Evolutionary conservation across 2,329 filamentous ascomycete species (phyloP), one percentile per base, ranked within the genome.

Genomic region (Trichophyton equinum): DNA sequence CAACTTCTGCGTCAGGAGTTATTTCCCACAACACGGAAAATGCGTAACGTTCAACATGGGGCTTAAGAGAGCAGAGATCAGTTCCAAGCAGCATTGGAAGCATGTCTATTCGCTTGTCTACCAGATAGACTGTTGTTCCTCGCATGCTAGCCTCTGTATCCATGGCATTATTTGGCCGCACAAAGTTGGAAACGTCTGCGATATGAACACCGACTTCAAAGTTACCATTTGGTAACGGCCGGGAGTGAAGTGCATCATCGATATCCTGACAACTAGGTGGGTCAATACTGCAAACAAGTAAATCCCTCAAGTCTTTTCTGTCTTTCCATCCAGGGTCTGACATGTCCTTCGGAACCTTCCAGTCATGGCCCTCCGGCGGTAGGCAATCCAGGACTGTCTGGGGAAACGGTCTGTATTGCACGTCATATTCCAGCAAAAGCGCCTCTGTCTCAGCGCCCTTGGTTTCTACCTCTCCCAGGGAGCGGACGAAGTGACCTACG

Each of bases 61-160:
- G 94, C 74, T 97, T 97, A 20, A 99, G 79, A 0, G 94, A 99
- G 76, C 94, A 99, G 1, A 99, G 80, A 69, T 99, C 91, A 0
- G 94, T 99, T 62, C 94, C 94, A 11, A 99, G 85, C 36, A 99
- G 85, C 81, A 91, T 91, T 0, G 95, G 95, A 73, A 99, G 81
- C 95, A 99, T 99, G 78, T 99, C 95, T 68, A 99, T 99, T 68
- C 94, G 91, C 80, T 99, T 99, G 75, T 99, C 94, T 2, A 99
- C 94, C 15, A 99, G 80, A 72, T 99, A 99, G 30, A 99, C 94
- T 0, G 92, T 97, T 3, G 94, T 97, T 64, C 94, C 94, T 68
- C 94, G 87, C 69, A 95, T 84, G 70, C 90, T 94, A 2, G 94
- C 94, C 76, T 99, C 94, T 56, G 85, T 83, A 72, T 99, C 95